Conservation (phyloP, 441 rosid genomes). For the Breynia disticha region DNA sequence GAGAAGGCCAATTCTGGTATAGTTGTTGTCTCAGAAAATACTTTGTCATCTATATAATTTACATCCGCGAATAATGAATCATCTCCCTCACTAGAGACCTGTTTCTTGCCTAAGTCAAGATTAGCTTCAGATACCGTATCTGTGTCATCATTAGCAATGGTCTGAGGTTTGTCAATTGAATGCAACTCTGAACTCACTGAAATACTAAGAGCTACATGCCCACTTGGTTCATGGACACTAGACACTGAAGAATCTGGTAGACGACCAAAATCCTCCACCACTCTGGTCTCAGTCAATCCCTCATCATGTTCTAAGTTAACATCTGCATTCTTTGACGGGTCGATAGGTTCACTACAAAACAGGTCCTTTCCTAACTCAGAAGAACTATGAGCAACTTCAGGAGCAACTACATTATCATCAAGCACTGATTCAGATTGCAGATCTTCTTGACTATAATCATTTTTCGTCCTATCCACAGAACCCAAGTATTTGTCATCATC, state of each 20-base stretch:
- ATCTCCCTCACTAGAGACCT: conserved; percentile 21
- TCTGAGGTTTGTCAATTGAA: conserved; percentile 23
- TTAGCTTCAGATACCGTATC: conserved; percentile 25
- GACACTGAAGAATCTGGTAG: conserved; percentile 24
- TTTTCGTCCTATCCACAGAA: conserved; percentile 20
- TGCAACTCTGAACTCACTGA: conserved; percentile 30
- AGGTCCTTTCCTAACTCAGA: conserved; percentile 24
- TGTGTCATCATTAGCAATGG: conserved; percentile 20
- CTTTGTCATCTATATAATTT: conserved; percentile 24
- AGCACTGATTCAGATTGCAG: conserved; percentile 24
- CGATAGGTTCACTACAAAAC: conserved; percentile 19
- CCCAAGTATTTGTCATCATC: conserved; percentile 19
- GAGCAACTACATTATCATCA: conserved; percentile 26
- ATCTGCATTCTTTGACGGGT: conserved; percentile 22
- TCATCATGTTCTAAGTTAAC: conserved; percentile 20
- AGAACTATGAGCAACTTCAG: conserved; percentile 26
- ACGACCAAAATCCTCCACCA: conserved; percentile 15
- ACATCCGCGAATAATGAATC: conserved; percentile 31
- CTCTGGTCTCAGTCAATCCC: conserved; percentile 18
- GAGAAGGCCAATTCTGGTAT: conserved; percentile 27
- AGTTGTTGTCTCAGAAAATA: conserved; percentile 23
- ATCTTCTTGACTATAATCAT: conserved; percentile 21
- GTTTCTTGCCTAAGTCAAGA: conserved; percentile 26
- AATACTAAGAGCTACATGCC: conserved; percentile 20
- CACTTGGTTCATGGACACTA: conserved; percentile 18